Percentiles rank a stretch among this genome's conserved stretches.
Evolutionary conservation across 306 rosid species (phyloP).

Genomic region (Gastrolobium bilobum): DNA sequence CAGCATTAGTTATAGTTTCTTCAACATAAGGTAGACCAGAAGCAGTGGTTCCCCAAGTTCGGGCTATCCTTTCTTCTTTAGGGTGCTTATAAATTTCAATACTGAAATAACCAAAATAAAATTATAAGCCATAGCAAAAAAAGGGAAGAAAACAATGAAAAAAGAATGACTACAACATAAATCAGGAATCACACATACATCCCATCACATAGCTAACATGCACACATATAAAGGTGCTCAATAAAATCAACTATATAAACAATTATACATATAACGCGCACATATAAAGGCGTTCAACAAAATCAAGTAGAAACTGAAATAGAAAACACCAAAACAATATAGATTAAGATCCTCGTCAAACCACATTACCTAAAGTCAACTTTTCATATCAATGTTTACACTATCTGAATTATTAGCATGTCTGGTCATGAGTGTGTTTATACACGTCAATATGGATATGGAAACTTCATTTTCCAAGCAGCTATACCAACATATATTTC

Average conservation of each 20-base stretch:
- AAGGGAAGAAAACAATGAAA: background rate
- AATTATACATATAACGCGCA: background rate
- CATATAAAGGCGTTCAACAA: background rate
- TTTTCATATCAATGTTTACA: background rate
- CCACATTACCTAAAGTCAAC: constrained; percentile 31
- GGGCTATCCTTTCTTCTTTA: constrained; percentile 93
- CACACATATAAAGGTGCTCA: background rate
- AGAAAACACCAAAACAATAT: background rate
- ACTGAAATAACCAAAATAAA: constrained; percentile 58
- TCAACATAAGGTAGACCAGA: constrained; percentile 94
- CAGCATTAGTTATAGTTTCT: constrained; percentile 79
- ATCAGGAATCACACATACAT: background rate
- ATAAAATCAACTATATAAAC: background rate
- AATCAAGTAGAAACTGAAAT: constrained; percentile 34
- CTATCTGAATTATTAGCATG: background rate
- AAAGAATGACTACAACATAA: background rate
- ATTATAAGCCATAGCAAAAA: constrained; percentile 36
- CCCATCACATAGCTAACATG: background rate
- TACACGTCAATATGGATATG: constrained; percentile 18
- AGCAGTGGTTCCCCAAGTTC: constrained; percentile 97
- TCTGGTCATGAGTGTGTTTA: background rate
- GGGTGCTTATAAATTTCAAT: constrained; percentile 97
- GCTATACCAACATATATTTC: constrained; percentile 22
- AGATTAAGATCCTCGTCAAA: background rate
- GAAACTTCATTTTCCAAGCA: background rate